Evolutionary conservation across 306 rosid species (phyloP).

Genomic region (Quercus variabilis): DNA sequence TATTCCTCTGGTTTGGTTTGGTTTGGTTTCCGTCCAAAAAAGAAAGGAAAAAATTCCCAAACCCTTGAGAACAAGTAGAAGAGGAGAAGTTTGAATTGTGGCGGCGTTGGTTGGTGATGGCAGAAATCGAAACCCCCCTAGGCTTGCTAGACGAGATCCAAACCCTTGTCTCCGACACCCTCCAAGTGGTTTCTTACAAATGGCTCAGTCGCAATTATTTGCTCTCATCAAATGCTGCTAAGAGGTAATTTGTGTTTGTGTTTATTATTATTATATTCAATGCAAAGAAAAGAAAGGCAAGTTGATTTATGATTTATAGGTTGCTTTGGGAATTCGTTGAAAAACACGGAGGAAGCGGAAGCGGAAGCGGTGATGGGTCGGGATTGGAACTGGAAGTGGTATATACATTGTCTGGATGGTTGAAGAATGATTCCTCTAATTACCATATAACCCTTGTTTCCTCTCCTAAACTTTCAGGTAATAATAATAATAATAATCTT

Average conservation of each 20-base stretch:
- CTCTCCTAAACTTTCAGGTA: constrained; percentile 69
- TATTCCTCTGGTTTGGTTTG: too few relatives aligned
- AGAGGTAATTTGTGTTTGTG: constrained; percentile 42
- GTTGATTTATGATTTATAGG: constrained; percentile 35
- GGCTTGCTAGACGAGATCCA: constrained; percentile 53
- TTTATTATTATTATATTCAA: too few relatives aligned
- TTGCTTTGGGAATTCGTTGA: constrained; percentile 82
- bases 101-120: too few relatives aligned
- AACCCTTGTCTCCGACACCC: constrained; percentile 70
- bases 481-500: too few relatives aligned
- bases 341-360: constrained; percentile 52
- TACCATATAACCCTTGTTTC: constrained; percentile 80
- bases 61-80: too few relatives aligned
- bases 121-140: constrained; percentile 21
- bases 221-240: constrained; percentile 77
- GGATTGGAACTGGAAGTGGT: constrained; percentile 53
- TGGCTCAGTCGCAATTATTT: constrained; percentile 95
- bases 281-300: too few relatives aligned
- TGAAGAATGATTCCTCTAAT: constrained; percentile 56
- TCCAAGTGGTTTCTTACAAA: constrained; percentile 97
- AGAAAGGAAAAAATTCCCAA: too few relatives aligned
- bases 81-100: too few relatives aligned
- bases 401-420: constrained; percentile 84
- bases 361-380: too few relatives aligned
- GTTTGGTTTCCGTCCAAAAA: too few relatives aligned